Base-by-base conservation (phyloP, 768 basidiomycete genomes). In the Mycena capillaripes region DNA sequence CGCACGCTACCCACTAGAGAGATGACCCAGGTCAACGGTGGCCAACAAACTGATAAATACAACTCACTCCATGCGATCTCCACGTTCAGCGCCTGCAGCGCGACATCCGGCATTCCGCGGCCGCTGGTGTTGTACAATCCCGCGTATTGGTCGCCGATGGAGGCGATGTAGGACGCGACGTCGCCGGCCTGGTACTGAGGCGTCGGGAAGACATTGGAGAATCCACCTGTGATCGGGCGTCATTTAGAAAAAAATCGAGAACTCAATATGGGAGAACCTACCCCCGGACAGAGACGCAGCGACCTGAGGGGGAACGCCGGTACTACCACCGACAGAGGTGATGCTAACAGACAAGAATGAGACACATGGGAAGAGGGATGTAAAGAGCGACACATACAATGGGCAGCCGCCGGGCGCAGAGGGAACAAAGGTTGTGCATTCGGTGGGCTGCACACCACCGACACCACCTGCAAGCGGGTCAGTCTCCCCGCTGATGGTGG, bases 311-410 rank as follows among this genome's bases (percentile, higher is more conserved):
- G 86, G 85, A n/a, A 87, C 74, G 58, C 81, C 78, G 1, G 80
- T 82, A 14, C 86, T 87, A 2, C 88, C 89, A 7, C 85, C 88
- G 7, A 89, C 78, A 1, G 82, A n/a, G 46, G 86, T 86, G 25
- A 86, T 77, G 38, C 76, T 87, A 8, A 81, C 82, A 23, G 82
- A 88, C 0, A 81, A 23, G 86, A 81, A 5, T 86, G 86, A 78
- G 87, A 87, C 12, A 0, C 10, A 1, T 80, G 79, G 10, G 75
- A 29, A 76, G 88, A 87, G 21, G 59, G 53, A 2, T 79, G 81
- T 4, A 36, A 34, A 12, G 50, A 55, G 19, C 11, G 7, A 29
- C 63, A 85, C 27, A 38, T 66, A 29, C 86, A 88, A 65, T 80
- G 71, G 71, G 55, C 71, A 73, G 2, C 50, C 89, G 86, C 58